These are phyloP conservation scores for Arabis alpina DNA, from an alignment of 345 rosid species.

Conservation along the genomic window DNA sequence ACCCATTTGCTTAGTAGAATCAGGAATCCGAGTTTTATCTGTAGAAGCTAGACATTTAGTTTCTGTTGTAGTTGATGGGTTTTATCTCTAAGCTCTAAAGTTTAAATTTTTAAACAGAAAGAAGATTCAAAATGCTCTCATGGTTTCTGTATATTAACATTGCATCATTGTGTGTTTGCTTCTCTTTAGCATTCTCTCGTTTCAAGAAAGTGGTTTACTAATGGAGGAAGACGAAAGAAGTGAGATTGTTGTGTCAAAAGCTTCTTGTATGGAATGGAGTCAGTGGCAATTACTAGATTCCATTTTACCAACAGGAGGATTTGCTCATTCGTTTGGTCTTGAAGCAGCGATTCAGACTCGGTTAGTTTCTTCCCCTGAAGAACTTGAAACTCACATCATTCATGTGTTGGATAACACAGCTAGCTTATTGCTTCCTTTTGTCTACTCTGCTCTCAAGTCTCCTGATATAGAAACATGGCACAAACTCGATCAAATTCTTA, in stretches of 20 bases:
- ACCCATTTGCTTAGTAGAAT: too few relatives aligned
- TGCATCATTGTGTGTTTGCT: not conserved
- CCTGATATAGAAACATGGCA: conserved; percentile 59
- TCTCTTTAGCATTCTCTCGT: conserved; percentile 6
- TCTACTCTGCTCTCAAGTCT: conserved; percentile 53
- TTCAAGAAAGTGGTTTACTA: not conserved
- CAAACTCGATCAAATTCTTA: conserved; percentile 53
- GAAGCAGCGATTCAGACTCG: conserved; percentile 84
- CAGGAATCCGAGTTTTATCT: too few relatives aligned
- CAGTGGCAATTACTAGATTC: conserved; percentile 93
- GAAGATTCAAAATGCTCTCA: too few relatives aligned
- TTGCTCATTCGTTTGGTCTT: conserved; percentile 87
- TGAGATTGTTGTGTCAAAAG: not conserved
- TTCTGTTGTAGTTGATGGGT: too few relatives aligned
- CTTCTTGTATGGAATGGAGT: conserved; percentile 65
- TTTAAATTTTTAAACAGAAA: too few relatives aligned
- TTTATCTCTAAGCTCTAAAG: too few relatives aligned
- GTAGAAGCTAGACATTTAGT: too few relatives aligned
- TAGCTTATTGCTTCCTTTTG: conserved; percentile 80
- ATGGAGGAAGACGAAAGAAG: conserved; percentile 22
- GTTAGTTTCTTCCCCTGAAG: conserved; percentile 52
- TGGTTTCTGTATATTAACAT: too few relatives aligned
- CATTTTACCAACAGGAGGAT: conserved; percentile 88
- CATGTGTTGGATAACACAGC: conserved; percentile 72
- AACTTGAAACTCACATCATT: conserved; percentile 51